Evolutionary conservation across 192 early-diverging fungal genomes (phyloP).

Genomic region (Backusella parvicylindrica): DNA sequence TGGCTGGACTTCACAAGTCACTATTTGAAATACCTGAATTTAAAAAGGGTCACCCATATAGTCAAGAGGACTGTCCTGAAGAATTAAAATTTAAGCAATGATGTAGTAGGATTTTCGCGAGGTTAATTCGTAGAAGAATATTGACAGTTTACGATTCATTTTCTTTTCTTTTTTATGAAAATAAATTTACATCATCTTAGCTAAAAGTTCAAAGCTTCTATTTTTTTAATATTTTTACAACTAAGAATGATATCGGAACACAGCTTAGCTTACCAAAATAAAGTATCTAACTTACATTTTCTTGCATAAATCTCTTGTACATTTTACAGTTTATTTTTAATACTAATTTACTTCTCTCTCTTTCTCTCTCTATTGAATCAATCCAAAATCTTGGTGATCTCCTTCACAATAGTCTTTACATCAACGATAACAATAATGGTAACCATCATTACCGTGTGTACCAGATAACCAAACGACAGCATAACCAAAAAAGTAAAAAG

Average conservation of each 20-base stretch:
- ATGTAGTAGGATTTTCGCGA: background rate
- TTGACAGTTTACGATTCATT: background rate
- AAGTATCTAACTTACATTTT: no score
- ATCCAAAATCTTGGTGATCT: background rate
- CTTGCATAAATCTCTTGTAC: no score
- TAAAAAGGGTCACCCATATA: slow-evolving; percentile 51
- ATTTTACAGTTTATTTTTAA: no score
- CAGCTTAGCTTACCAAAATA: background rate
- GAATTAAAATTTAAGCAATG: slow-evolving; percentile 33
- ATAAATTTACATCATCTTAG: background rate
- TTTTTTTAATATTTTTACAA: no score
- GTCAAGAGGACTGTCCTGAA: slow-evolving; percentile 65
- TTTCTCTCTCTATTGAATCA: background rate
- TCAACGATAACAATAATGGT: background rate
- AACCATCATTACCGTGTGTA: background rate
- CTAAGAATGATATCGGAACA: background rate
- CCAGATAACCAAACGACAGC: background rate
- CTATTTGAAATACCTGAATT: slow-evolving; percentile 66
- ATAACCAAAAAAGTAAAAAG: background rate
- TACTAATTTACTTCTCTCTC: no score
- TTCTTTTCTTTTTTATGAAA: background rate
- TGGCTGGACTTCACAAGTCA: slow-evolving; percentile 52
- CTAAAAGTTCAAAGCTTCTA: background rate
- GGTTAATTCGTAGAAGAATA: background rate
- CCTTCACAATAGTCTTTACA: background rate